Evolutionary conservation across 2,329 filamentous ascomycete species (phyloP).

Genomic region (Aspergillus ustus): DNA sequence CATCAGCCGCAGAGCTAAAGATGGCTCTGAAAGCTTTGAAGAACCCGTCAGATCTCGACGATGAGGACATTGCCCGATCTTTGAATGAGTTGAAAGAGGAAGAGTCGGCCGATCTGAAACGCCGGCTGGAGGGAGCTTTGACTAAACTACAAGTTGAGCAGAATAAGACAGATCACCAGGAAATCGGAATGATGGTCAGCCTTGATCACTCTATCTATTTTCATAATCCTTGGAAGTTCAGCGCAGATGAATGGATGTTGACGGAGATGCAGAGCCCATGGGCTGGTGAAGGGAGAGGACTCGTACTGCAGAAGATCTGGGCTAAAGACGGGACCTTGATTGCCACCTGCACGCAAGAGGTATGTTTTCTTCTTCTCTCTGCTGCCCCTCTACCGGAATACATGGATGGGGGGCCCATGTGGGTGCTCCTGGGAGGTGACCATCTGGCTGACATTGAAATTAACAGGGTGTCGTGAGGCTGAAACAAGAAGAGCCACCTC

Average conservation of each 20-base stretch:
- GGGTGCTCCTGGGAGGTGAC: background rate
- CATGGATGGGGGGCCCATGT: background rate
- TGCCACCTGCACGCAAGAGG: conserved; percentile 57
- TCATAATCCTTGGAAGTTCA: conserved; percentile 53
- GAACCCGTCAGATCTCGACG: conserved; percentile 50
- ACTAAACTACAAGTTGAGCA: conserved; percentile 30
- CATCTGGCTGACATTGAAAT: conserved; percentile 21
- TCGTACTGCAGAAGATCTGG: conserved; percentile 56
- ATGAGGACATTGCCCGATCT: conserved; percentile 44
- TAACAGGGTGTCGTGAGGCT: conserved; percentile 51
- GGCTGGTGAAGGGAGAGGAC: conserved; percentile 55
- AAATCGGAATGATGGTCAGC: conserved; percentile 57
- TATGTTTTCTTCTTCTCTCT: conserved; percentile 31
- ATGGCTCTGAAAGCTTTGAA: conserved; percentile 44
- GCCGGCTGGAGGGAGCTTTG: conserved; percentile 40
- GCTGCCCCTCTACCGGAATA: conserved; percentile 7
- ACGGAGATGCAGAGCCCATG: conserved; percentile 56
- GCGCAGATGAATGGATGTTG: conserved; percentile 57
- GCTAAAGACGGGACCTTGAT: conserved; percentile 53
- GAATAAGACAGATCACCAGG: conserved; percentile 34
- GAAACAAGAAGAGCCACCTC: conserved; percentile 46
- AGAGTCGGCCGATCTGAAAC: conserved; percentile 46
- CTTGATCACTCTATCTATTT: conserved; percentile 58
- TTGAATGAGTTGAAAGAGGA: conserved; percentile 49
- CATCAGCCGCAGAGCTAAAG: conserved; percentile 53